Percentiles rank a stretch among this genome's conserved stretches.
Evolutionary conservation across 371 early-diverging fungal species (phyloP).

Genomic region (Polyrhizophydium stewartii): DNA sequence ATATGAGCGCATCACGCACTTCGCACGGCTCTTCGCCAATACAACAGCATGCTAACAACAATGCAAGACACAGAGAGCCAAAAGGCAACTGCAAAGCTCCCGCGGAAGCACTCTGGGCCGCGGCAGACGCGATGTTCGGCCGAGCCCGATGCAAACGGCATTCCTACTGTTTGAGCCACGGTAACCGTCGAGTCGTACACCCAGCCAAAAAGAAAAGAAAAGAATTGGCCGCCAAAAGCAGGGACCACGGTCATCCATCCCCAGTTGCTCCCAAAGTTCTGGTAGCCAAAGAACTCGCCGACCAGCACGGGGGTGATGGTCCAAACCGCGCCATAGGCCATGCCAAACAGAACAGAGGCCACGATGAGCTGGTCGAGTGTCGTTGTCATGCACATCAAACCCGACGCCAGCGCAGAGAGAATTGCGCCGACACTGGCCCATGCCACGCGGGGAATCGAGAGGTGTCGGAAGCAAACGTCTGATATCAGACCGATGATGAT

Average conservation of each 20-base stretch:
- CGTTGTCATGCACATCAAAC: not conserved
- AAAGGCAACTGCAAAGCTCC: no score
- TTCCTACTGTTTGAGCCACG: no score
- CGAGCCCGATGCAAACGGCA: no score
- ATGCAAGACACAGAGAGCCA: no score
- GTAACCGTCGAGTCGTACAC: constrained; percentile 8
- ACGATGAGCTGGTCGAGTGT: constrained; percentile 6
- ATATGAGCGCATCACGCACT: no score
- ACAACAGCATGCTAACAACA: no score
- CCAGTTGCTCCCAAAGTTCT: constrained; percentile 21
- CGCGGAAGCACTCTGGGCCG: no score
- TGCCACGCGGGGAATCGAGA: not conserved
- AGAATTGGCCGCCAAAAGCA: constrained; percentile 14
- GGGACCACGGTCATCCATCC: constrained; percentile 19
- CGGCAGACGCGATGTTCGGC: no score
- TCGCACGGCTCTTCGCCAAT: no score
- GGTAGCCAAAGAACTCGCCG: constrained; percentile 21
- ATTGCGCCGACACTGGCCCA: constrained; percentile 9
- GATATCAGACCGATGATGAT: constrained; percentile 8
- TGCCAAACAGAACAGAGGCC: constrained; percentile 19
- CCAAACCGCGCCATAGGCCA: constrained; percentile 18
- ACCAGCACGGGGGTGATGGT: constrained; percentile 21
- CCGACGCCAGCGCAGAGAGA: constrained; percentile 7
- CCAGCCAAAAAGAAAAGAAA: constrained; percentile 14
- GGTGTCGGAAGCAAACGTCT: constrained; percentile 2